phyloP scores from a whole-genome alignment of 805 yeast genomes.

The Yarrowia keelungensis region DNA sequence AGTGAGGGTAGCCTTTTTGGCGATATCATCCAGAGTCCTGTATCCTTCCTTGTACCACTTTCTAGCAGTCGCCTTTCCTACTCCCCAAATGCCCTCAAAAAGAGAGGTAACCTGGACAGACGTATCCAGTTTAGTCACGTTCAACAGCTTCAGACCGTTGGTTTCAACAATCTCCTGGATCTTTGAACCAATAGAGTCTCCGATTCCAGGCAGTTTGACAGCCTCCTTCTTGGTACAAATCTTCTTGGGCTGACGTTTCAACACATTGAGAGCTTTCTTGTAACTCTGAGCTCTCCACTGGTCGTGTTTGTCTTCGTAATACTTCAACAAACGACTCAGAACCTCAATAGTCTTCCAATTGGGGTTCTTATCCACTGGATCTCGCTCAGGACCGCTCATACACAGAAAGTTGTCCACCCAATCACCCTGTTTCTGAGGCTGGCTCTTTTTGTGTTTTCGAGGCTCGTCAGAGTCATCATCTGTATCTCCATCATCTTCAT shows the following conservation, averaged over 20 bases:
- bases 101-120: slow-evolving; percentile 46
- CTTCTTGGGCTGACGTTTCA: slow-evolving; percentile 46
- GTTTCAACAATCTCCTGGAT: slow-evolving; percentile 57
- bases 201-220: slow-evolving; percentile 52
- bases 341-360: slow-evolving; percentile 50
- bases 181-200: slow-evolving; percentile 54
- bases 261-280: slow-evolving; percentile 54
- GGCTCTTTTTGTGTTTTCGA: slow-evolving; percentile 12
- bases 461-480: slow-evolving; percentile 11
- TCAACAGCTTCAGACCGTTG: slow-evolving; percentile 46
- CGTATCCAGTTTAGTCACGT: slow-evolving; percentile 44
- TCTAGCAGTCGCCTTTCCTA: slow-evolving; percentile 56
- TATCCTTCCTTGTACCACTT: slow-evolving; percentile 54
- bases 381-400: slow-evolving; percentile 18
- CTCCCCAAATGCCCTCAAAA: slow-evolving; percentile 58
- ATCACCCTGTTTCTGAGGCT: slow-evolving; percentile 20
- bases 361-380: slow-evolving; percentile 40
- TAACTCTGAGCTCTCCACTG: slow-evolving; percentile 55
- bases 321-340: slow-evolving; percentile 49
- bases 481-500: neutral
- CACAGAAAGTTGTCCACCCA: slow-evolving; percentile 39
- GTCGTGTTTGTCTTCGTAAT: slow-evolving; percentile 51
- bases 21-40: slow-evolving; percentile 53
- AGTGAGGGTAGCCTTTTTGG: slow-evolving; percentile 47
- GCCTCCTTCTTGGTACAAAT: slow-evolving; percentile 54